phyloP scores from a whole-genome alignment of 306 rosid genomes.

The Begonia loranthoides region DNA sequence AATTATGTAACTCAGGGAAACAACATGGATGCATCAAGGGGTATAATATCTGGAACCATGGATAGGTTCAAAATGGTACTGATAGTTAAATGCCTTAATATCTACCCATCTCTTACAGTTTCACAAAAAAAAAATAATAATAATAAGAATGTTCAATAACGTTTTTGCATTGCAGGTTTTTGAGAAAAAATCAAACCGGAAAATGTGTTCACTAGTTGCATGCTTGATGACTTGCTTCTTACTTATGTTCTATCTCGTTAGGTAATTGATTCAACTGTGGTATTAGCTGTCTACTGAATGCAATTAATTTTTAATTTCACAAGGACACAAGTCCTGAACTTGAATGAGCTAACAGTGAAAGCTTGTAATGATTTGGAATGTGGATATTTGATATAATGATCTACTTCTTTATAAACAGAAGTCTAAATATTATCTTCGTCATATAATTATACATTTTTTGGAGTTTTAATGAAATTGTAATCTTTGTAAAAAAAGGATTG shows the following conservation, averaged over 20 bases:
- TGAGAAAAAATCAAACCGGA: conserved; percentile 66
- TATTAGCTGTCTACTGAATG: too few species aligned
- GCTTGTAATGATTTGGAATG: too few species aligned
- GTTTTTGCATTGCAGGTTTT: conserved; percentile 52
- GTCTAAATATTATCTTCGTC: too few species aligned
- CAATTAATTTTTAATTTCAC: too few species aligned
- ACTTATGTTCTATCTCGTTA: conserved; percentile 53
- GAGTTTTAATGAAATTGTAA: too few species aligned
- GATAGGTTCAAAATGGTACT: conserved; percentile 82
- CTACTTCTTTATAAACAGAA: too few species aligned
- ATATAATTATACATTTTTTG: too few species aligned
- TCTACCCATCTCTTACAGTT: conserved; percentile 6
- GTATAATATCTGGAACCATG: conserved; percentile 90
- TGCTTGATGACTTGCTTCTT: conserved; percentile 54
- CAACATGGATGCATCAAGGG: conserved; percentile 87
- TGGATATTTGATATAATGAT: too few species aligned
- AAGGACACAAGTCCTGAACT: too few species aligned
- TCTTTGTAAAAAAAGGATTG: too few species aligned
- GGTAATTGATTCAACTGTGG: conserved; percentile 29
- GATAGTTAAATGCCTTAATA: conserved; percentile 2
- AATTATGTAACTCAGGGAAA: conserved; percentile 45
- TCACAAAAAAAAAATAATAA: background rate
- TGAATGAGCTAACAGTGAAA: too few species aligned
- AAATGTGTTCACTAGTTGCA: conserved; percentile 51
- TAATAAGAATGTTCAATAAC: background rate